Evolutionary conservation across 495 filamentous ascomycete genomes (phyloP).

Genomic region (Apiosordaria backusii): DNA sequence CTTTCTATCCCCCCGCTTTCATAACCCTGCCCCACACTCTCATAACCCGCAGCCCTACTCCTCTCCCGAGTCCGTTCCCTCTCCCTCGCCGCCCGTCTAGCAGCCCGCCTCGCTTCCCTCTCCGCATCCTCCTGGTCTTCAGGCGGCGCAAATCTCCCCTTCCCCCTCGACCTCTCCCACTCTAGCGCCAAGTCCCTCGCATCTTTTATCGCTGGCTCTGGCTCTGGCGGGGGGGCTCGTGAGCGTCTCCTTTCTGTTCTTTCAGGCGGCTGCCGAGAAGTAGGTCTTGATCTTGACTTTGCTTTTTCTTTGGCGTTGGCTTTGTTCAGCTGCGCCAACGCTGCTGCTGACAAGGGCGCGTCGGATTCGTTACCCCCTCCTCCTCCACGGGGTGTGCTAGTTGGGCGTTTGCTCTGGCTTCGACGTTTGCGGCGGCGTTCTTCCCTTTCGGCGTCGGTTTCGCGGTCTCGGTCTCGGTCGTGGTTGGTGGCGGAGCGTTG

Average conservation of each 20-base stretch:
- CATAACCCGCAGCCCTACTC: background rate
- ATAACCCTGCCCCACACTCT: background rate
- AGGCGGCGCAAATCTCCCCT: constrained; percentile 29
- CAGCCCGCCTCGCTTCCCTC: constrained; percentile 1
- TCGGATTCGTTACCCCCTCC: constrained; percentile 1
- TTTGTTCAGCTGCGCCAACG: constrained; percentile 60
- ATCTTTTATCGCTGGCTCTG: background rate
- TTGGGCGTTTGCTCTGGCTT: background rate
- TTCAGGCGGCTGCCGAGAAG: constrained; percentile 19
- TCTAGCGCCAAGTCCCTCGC: constrained; percentile 26
- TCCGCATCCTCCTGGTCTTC: constrained; percentile 12
- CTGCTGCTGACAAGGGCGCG: constrained; percentile 49
- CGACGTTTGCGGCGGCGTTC: constrained; percentile 3
- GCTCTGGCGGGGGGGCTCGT: background rate
- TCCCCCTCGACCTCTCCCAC: constrained; percentile 31
- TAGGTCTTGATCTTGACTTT: constrained; percentile 22
- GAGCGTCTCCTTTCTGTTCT: constrained; percentile 26
- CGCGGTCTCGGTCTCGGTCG: background rate
- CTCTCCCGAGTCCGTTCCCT: background rate
- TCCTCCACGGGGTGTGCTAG: background rate
- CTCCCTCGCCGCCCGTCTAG: background rate
- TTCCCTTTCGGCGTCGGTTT: constrained; percentile 5
- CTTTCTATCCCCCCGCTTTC: background rate
- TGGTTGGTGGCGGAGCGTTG: constrained; percentile 3
- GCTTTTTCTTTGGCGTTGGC: constrained; percentile 41